phyloP scores from a whole-genome alignment of 805 yeast genomes.

The Vanderwaltozyma polyspora region DNA sequence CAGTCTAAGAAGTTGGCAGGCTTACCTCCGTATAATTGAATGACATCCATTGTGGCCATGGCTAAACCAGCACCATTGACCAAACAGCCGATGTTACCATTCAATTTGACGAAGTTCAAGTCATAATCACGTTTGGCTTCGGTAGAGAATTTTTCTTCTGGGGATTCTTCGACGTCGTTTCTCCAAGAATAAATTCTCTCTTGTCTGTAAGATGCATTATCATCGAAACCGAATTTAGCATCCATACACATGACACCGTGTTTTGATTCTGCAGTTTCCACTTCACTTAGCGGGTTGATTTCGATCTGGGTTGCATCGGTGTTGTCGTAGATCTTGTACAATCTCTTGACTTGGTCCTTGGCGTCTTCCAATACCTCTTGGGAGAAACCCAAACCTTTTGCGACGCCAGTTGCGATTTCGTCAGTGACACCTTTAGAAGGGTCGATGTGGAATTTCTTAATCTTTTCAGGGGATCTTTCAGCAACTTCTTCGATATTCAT shows the following conservation, averaged over 20 bases:
- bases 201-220: slow-evolving; percentile 92
- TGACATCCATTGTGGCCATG: slow-evolving; percentile 99
- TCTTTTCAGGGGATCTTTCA: slow-evolving; percentile 77
- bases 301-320: slow-evolving; percentile 96
- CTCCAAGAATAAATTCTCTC: slow-evolving; percentile 92
- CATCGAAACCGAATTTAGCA: slow-evolving; percentile 97
- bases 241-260: slow-evolving; percentile 94
- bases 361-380: slow-evolving; percentile 68
- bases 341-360: slow-evolving; percentile 72
- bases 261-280: slow-evolving; percentile 33
- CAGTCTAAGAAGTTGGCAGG: slow-evolving; percentile 99
- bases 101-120: slow-evolving; percentile 91
- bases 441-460: slow-evolving; percentile 75
- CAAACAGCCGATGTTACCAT: slow-evolving; percentile 96
- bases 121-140: slow-evolving; percentile 79
- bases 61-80: slow-evolving; percentile 99
- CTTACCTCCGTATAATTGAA: slow-evolving; percentile 94
- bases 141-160: slow-evolving; percentile 59
- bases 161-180: slow-evolving; percentile 95
- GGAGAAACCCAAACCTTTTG: slow-evolving; percentile 73
- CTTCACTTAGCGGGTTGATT: slow-evolving; percentile 95
- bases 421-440: slow-evolving; percentile 69
- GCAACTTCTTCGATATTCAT: slow-evolving; percentile 99
- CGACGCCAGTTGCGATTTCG: slow-evolving; percentile 62
- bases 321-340: slow-evolving; percentile 81